Percentiles rank a stretch among this genome's conserved stretches.
Evolutionary conservation across 225 moss, liverwort and hornwort species (phyloP).

Genomic region (Physcomitrium patens): DNA sequence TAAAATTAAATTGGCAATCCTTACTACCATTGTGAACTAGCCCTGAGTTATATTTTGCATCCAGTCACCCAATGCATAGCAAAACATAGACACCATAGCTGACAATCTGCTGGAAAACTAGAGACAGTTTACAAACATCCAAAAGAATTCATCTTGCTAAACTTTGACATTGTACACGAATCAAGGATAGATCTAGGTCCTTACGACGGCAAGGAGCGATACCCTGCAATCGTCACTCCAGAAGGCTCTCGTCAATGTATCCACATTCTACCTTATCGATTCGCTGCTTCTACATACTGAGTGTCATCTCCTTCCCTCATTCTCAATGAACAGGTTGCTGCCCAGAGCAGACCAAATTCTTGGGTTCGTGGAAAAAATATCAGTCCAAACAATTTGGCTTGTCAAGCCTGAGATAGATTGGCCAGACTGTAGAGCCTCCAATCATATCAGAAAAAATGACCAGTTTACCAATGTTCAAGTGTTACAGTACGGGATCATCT

Average conservation of each 20-base stretch:
- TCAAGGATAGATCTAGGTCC: neutral
- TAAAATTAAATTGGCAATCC: no score
- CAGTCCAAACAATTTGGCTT: neutral
- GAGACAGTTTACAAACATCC: neutral
- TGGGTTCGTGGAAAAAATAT: neutral
- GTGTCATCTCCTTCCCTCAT: neutral
- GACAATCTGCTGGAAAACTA: neutral
- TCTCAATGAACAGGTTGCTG: conserved; percentile 13
- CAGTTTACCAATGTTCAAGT: neutral
- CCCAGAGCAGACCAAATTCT: conserved; percentile 9
- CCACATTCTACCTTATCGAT: conserved; percentile 11
- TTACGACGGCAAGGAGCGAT: neutral
- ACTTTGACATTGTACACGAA: conserved; percentile 16
- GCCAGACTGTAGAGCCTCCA: neutral
- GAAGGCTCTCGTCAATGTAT: conserved; percentile 11
- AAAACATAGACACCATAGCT: neutral
- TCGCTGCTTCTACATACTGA: conserved; percentile 6
- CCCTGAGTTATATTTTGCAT: neutral
- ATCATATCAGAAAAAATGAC: conserved; percentile 17
- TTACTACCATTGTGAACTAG: no score
- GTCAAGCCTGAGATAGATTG: neutral
- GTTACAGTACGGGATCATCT: neutral
- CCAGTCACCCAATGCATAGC: neutral
- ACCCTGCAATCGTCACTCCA: conserved; percentile 13
- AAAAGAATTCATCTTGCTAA: conserved; percentile 1